Percentiles rank a stretch among this genome's conserved stretches.
Conservation (phyloP, 2,329 filamentous ascomycete species). For the Calycina herbarum region DNA sequence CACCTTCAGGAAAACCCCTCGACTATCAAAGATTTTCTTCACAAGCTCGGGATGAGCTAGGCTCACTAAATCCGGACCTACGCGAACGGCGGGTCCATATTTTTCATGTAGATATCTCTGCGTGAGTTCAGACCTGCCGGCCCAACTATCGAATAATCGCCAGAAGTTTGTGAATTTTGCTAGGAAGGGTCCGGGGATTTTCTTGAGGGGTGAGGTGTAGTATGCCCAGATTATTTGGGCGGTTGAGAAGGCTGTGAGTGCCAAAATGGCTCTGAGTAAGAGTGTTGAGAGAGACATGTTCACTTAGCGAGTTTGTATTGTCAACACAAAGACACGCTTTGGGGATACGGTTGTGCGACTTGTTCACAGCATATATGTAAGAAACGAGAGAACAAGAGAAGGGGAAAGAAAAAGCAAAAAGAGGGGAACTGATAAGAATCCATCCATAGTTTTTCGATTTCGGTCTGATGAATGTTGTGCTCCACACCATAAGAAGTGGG, state of each 20-base stretch:
- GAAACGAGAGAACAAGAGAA: no score
- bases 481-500: no score
- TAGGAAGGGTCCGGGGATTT: conserved; percentile 33
- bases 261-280: neutral
- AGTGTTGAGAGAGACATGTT: no score
- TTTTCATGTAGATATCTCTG: conserved; percentile 26
- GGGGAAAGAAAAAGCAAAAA: no score
- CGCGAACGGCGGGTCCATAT: conserved; percentile 27
- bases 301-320: no score
- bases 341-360: no score
- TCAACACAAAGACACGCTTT: no score
- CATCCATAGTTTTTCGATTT: no score
- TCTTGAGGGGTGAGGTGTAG: conserved; percentile 20
- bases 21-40: conserved; percentile 21
- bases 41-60: conserved; percentile 28
- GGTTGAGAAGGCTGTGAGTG: neutral
- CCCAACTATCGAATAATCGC: conserved; percentile 27
- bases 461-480: no score
- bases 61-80: conserved; percentile 34
- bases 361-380: no score
- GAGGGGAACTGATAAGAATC: no score
- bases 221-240: neutral
- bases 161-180: conserved; percentile 35
- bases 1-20: conserved; percentile 27
- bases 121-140: conserved; percentile 23